These are phyloP conservation scores for Leccinum subgranulosum DNA, from an alignment of 768 basidiomycete species.

Conservation along the genomic window DNA sequence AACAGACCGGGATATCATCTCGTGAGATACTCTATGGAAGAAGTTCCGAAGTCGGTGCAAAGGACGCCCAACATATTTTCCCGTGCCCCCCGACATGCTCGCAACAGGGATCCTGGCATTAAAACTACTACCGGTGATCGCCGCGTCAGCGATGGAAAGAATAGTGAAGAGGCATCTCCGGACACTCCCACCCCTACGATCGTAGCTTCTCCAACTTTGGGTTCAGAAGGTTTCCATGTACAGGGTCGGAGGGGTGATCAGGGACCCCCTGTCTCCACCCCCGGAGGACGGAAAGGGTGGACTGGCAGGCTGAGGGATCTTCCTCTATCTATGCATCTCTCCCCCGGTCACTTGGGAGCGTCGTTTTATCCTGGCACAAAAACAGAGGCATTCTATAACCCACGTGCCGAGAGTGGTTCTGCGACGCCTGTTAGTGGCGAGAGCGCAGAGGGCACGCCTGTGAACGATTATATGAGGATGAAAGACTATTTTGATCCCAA, in stretches of 20 bases:
- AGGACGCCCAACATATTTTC: slow-evolving; percentile 1
- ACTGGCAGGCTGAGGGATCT: slow-evolving; percentile 39
- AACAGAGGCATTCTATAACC: slow-evolving; percentile 1
- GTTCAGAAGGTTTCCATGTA: slow-evolving; percentile 4
- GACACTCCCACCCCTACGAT: slow-evolving; percentile 17
- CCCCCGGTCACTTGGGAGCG: slow-evolving; percentile 12
- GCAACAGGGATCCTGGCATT: slow-evolving; percentile 12
- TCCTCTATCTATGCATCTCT: slow-evolving; percentile 26
- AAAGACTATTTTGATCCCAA: slow-evolving; percentile 32
- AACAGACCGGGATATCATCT: slow-evolving; percentile 64
- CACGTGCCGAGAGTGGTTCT: slow-evolving; percentile 13
- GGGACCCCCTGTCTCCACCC: neutral
- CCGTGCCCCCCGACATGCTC: slow-evolving; percentile 7
- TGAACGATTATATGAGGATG: slow-evolving; percentile 19
- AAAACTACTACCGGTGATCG: neutral
- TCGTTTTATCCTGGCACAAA: slow-evolving; percentile 11
- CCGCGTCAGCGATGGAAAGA: neutral
- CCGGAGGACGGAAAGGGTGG: slow-evolving; percentile 30
- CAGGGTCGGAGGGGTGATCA: neutral
- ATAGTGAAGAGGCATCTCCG: slow-evolving; percentile 11
- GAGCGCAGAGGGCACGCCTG: slow-evolving; percentile 18
- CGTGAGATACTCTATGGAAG: slow-evolving; percentile 45
- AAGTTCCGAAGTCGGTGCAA: neutral
- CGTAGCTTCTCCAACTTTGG: slow-evolving; percentile 12
- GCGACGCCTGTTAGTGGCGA: slow-evolving; percentile 9